Conservation (phyloP, 306 rosid species). For the Dryas octopetala region DNA sequence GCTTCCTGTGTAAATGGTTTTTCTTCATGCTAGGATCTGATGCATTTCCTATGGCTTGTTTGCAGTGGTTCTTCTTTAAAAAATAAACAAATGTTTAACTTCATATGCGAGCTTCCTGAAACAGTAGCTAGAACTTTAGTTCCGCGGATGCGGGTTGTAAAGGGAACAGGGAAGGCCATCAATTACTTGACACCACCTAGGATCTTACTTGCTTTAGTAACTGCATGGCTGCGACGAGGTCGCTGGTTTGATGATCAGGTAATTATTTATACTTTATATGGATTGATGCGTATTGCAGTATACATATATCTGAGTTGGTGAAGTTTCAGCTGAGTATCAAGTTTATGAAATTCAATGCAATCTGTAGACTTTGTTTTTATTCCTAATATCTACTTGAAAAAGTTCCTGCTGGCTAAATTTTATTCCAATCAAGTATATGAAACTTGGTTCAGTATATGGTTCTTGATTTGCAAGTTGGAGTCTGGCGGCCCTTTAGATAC, state of each 20-base stretch:
- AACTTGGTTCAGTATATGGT: background rate
- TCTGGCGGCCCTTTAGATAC: background rate
- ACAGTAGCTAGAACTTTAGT: constrained; percentile 94
- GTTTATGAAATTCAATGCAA: background rate
- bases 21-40: constrained; percentile 7
- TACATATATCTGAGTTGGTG: too few relatives aligned
- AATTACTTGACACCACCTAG: constrained; percentile 94
- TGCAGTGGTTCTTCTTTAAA: constrained; percentile 81
- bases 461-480: background rate
- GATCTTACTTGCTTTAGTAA: constrained; percentile 85
- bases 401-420: too few relatives aligned
- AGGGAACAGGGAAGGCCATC: constrained; percentile 86
- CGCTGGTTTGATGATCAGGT: constrained; percentile 98
- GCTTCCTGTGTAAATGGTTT: background rate
- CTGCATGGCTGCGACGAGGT: constrained; percentile 86
- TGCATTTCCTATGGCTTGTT: constrained; percentile 23
- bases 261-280: background rate
- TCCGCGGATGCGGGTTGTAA: constrained; percentile 91
- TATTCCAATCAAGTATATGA: background rate
- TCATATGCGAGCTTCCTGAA: constrained; percentile 94
- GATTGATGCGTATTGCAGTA: too few relatives aligned
- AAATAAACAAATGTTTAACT: constrained; percentile 81
- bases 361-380: background rate
- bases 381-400: background rate
- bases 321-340: background rate